phyloP scores from a whole-genome alignment of 2,329 filamentous ascomycete species.

The Delphinella strobiligena region DNA sequence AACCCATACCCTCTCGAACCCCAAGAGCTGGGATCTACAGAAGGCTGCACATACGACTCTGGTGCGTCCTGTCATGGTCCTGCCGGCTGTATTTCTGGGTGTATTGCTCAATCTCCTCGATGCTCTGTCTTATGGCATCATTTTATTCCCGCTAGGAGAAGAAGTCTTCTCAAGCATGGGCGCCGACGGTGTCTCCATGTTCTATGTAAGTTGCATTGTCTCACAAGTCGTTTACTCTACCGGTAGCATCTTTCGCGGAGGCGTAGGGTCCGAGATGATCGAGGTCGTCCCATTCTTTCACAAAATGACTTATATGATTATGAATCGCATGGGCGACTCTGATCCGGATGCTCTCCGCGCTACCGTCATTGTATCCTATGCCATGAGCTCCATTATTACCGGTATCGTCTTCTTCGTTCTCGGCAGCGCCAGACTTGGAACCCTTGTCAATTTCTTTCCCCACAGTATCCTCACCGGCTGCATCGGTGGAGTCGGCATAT shows the following conservation, averaged over 20 bases:
- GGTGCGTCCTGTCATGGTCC: conserved; percentile 53
- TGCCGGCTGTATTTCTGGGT: conserved; percentile 82
- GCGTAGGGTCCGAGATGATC: conserved; percentile 93
- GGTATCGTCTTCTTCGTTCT: conserved; percentile 86
- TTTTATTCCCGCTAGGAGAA: conserved; percentile 82
- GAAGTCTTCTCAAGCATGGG: conserved; percentile 77
- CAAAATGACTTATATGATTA: conserved; percentile 89
- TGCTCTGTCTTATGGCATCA: conserved; percentile 76
- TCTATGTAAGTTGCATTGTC: conserved; percentile 95
- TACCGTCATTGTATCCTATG: conserved; percentile 86
- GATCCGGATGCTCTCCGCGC: conserved; percentile 79
- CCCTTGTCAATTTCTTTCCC: conserved; percentile 92
- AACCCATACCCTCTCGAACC: conserved; percentile 36
- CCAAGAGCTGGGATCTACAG: conserved; percentile 60
- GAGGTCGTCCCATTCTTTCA: conserved; percentile 99
- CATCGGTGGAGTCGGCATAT: conserved; percentile 94
- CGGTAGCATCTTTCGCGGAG: conserved; percentile 79
- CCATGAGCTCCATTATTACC: conserved; percentile 80
- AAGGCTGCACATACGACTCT: conserved; percentile 53
- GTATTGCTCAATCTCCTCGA: conserved; percentile 86
- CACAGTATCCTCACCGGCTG: conserved; percentile 93
- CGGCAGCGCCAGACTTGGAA: conserved; percentile 76
- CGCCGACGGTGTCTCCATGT: conserved; percentile 92
- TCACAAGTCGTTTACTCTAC: conserved; percentile 84
- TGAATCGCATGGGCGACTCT: conserved; percentile 63